Conservation (phyloP, 139 green algal genomes). For the Micractinium conductrix region DNA sequence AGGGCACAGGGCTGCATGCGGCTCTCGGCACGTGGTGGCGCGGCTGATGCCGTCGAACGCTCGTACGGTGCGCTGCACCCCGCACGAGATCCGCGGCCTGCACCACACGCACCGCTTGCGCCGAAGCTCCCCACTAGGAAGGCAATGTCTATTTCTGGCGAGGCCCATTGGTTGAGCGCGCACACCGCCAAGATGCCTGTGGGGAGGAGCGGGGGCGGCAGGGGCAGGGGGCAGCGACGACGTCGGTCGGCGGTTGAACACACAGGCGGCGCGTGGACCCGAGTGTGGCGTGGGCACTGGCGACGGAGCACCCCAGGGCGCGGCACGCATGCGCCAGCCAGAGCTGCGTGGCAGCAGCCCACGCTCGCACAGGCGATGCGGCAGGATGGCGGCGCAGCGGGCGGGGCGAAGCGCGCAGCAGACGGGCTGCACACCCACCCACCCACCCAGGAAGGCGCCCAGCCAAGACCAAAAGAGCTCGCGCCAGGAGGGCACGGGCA, state of each 20-base stretch:
- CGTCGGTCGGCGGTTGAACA: too few relatives aligned
- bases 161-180: conserved; percentile 35
- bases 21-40: too few relatives aligned
- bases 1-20: background rate
- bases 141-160: conserved; percentile 35
- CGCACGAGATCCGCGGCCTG: background rate
- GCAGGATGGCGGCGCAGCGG: background rate
- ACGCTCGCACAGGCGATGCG: too few relatives aligned
- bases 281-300: too few relatives aligned
- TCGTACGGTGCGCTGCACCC: too few relatives aligned
- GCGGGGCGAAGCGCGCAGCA: background rate
- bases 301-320: too few relatives aligned
- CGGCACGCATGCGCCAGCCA: too few relatives aligned
- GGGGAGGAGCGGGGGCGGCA: background rate
- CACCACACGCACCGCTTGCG: conserved; percentile 1
- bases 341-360: too few relatives aligned
- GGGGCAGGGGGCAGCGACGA: background rate
- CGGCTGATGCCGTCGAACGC: too few relatives aligned
- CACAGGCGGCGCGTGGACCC: too few relatives aligned
- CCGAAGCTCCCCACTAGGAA: conserved; percentile 45
- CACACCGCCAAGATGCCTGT: conserved; percentile 41
- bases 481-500: conserved; percentile 22
- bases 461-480: conserved; percentile 41
- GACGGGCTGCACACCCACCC: background rate
- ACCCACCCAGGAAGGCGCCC: conserved; percentile 37